Base-by-base conservation (phyloP, 768 basidiomycete species). In the Naganishia onofrii region DNA sequence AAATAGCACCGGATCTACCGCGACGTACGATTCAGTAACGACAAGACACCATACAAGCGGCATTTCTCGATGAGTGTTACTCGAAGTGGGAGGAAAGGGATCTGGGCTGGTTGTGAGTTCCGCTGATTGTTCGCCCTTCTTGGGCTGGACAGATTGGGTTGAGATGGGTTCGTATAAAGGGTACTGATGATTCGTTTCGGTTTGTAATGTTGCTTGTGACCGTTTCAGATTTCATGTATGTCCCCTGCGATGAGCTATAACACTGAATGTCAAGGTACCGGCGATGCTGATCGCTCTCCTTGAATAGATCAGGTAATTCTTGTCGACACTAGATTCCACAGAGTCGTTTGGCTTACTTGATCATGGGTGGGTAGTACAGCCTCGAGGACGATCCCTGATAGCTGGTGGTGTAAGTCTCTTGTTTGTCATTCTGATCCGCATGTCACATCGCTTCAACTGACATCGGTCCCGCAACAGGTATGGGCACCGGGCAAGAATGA, bases 51-150 rank as follows among this genome's bases (percentile, higher is more conserved):
- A 0, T 99, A 99, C 83, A 98, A 98, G 82, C 86, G 80, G 7
- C 84, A 84, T 12, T 85, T 97, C 36, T 89, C 89, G 0, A 90
- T 91, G 0, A 89, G 88, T 66, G 91, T 94, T 74, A 93, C 92
- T 3, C 84, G 96, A 56, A 90, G 90, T 32, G 95, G 95, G 2
- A 83, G 90, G 51, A 98, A 97, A 76, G 92, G 94, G 0, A 86
- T 89, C 15, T 97, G 92, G 79, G 93, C 93, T 26, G 84, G 84
- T 21, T 94, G 93, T 91, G 78, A 82, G 90, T 84, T n/a, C 12
- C 10, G 34, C 34, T 12, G 34, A 28, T 12, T 26, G 7, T 51
- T 12, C 48, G 4, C 12, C 12, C 21, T 51, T 12, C n/a, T 36
- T 26, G 5, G 4, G 4, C 48, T 6, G 15, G 15, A 4, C 46